Evolutionary conservation across 495 filamentous ascomycete genomes (phyloP), one percentile per base, ranked within the genome.

Genomic region (Acidomyces sp.): DNA sequence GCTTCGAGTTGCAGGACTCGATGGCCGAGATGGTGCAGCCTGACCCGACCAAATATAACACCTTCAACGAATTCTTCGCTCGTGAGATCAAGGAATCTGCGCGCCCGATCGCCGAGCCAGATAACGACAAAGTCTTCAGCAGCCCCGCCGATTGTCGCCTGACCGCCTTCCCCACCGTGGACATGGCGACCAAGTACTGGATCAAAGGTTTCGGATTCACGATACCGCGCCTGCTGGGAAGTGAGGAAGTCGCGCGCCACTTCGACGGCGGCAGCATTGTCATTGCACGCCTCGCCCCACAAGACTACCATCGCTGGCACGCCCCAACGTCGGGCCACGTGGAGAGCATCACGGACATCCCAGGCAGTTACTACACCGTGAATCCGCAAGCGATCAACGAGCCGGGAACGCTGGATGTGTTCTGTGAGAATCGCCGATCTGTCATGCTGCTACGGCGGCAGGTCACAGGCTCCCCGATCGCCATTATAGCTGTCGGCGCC

Each of bases 361-460:
- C 48, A 1, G 52, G 52, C 7, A 45, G 48, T 24, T 55, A 55
- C 34, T 55, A 55, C 18, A 60, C 61, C 12, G 63, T 68, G 22
- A 64, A 67, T 47, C 67, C 67, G 11, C 62, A 65, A 47, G 62
- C 62, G 10, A 64, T 65, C 55, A 64, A 62, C 33, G 58, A 64
- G 43, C 37, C 56, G 3, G 62, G 62, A 0, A 59, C 56, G 3
- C 51, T 65, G 22, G 58, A 65, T 35, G 62, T 65, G 13, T 65
- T 65, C 43, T 65, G 62, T 41, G 61, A 65, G 48, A 65, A 65
- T 37, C 54, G 49, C 12, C 49, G 62, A 15, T 59, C 55, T 2
- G 58, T 64, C 19, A 65, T 65, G 62, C 47, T 54, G 7, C 17
- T 63, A 13, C 46, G 57, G 39, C 49, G 61, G 10, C 39, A 43